A percentile compares a stretch with the other conserved stretches of the same genome.
Evolutionary conservation across 768 basidiomycete species (phyloP).

Genomic region (Mycena indigotica): DNA sequence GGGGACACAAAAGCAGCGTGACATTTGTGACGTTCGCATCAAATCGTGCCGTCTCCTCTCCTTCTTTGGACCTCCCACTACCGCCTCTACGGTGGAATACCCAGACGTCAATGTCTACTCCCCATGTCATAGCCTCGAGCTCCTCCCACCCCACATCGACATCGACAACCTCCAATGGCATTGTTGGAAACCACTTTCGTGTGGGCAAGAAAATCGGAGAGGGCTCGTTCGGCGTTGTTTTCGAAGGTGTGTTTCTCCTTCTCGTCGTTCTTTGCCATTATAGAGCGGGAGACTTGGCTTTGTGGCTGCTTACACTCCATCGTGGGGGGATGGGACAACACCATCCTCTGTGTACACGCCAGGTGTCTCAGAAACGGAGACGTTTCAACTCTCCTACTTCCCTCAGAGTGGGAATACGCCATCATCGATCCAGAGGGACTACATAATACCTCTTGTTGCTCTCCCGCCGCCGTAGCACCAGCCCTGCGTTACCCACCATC

Average conservation of each 20-base stretch:
- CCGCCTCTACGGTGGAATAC: slow-evolving; percentile 13
- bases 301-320: too few species aligned
- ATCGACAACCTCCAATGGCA: slow-evolving; percentile 61
- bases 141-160: slow-evolving; percentile 68
- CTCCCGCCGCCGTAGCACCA: too few species aligned
- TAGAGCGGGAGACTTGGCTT: too few species aligned
- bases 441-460: too few species aligned
- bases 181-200: slow-evolving; percentile 79
- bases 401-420: too few species aligned
- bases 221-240: slow-evolving; percentile 97
- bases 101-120: slow-evolving; percentile 63
- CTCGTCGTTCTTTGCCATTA: neutral
- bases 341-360: too few species aligned
- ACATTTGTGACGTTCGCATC: neutral
- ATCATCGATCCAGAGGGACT: too few species aligned
- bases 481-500: neutral
- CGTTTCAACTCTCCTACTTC: too few species aligned
- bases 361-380: too few species aligned
- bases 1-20: neutral
- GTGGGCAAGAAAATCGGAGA: slow-evolving; percentile 99
- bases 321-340: too few species aligned
- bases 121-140: slow-evolving; percentile 83
- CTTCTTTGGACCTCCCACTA: neutral
- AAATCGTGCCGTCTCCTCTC: neutral
- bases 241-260: slow-evolving; percentile 70